Conservation (phyloP, 1,284 basidiomycete genomes). For the Gomphus sp. region DNA sequence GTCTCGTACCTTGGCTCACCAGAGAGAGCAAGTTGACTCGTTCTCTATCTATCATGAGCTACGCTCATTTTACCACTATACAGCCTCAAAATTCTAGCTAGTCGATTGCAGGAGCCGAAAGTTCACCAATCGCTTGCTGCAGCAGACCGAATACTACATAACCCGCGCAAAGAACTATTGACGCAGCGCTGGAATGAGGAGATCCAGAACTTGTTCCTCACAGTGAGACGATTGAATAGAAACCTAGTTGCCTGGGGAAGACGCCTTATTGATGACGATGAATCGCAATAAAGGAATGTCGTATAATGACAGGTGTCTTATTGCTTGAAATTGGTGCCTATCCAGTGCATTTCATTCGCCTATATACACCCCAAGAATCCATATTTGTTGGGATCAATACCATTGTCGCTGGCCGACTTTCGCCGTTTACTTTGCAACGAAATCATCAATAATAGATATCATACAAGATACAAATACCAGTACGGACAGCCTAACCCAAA, state of each 20-base stretch:
- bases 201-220: constrained; percentile 1
- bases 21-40: constrained; percentile 5
- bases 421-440: too few relatives aligned
- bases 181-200: constrained; percentile 10
- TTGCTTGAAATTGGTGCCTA: neutral
- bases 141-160: neutral
- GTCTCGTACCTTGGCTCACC: constrained; percentile 3
- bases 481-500: too few relatives aligned
- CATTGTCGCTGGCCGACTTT: too few relatives aligned
- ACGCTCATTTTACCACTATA: neutral
- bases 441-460: too few relatives aligned
- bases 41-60: neutral
- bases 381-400: too few relatives aligned
- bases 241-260: constrained; percentile 1
- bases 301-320: neutral
- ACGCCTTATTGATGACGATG: constrained; percentile 4
- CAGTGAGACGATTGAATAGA: neutral
- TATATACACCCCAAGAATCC: too few relatives aligned
- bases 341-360: neutral
- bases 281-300: neutral
- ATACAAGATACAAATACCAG: too few relatives aligned
- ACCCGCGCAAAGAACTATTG: neutral
- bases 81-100: neutral
- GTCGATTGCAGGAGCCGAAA: neutral
- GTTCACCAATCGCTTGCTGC: constrained; percentile 1